Percentiles rank a stretch among this genome's conserved stretches.
These are phyloP conservation scores for Geranium brycei DNA, from an alignment of 345 rosid species.

Conservation along the genomic window DNA sequence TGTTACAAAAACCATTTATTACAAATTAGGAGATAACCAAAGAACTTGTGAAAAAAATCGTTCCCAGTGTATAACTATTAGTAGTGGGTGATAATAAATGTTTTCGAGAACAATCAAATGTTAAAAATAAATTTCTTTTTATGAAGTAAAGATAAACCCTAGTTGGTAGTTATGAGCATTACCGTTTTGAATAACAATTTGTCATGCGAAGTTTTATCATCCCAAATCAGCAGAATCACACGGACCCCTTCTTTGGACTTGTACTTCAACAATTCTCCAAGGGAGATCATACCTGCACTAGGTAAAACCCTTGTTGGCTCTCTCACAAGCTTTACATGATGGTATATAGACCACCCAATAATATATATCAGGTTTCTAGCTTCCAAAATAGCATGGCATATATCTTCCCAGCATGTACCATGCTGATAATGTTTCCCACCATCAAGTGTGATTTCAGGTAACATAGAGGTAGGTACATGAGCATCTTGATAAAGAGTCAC, in stretches of 20 bases:
- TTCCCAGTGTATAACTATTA: too few relatives aligned
- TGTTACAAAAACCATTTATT: too few relatives aligned
- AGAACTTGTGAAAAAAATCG: too few relatives aligned
- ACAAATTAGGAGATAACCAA: too few relatives aligned
- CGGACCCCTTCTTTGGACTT: constrained; percentile 71
- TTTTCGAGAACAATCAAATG: too few relatives aligned
- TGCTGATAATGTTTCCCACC: constrained; percentile 38
- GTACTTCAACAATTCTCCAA: constrained; percentile 51
- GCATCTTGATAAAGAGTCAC: constrained; percentile 69
- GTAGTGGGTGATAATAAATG: too few relatives aligned
- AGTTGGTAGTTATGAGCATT: constrained; percentile 1
- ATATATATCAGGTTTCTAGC: constrained; percentile 52
- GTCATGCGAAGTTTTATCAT: constrained; percentile 67
- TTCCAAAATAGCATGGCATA: constrained; percentile 55
- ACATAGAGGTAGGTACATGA: constrained; percentile 33
- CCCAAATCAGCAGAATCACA: constrained; percentile 52
- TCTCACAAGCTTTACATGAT: constrained; percentile 45
- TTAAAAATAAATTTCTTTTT: too few relatives aligned
- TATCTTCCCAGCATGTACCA: constrained; percentile 58
- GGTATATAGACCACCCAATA: constrained; percentile 56
- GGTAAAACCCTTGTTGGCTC: constrained; percentile 51
- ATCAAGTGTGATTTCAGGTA: constrained; percentile 49
- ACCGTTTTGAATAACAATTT: constrained; percentile 46
- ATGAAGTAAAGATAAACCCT: too few relatives aligned
- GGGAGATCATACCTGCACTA: constrained; percentile 35